A percentile compares a stretch with the other conserved stretches of the same genome.
Conservation (phyloP, 257 asterid species). For the Scutellaria minor region DNA sequence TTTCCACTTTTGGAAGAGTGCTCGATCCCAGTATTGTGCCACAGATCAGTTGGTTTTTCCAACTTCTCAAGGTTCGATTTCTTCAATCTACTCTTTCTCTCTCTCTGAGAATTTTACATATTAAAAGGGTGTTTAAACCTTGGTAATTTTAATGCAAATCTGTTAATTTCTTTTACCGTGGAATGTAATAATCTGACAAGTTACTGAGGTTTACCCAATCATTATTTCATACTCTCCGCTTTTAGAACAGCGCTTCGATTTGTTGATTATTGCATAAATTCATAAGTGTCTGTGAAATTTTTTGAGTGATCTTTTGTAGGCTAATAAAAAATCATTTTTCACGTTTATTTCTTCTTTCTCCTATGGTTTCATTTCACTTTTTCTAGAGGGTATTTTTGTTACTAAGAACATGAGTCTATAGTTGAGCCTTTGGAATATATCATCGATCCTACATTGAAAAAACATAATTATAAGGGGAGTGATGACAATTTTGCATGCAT, state of each 20-base stretch:
- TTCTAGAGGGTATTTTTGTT: conserved; percentile 13
- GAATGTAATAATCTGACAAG: too few relatives aligned
- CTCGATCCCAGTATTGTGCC: conserved; percentile 14
- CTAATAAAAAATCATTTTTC: conserved; percentile 29
- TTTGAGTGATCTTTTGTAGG: background rate
- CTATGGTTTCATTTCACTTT: conserved; percentile 24
- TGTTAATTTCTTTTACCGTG: background rate
- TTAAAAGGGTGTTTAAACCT: background rate
- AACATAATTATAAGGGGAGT: conserved; percentile 32
- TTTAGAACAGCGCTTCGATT: too few relatives aligned
- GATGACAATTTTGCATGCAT: conserved; percentile 41
- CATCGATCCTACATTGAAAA: conserved; percentile 9
- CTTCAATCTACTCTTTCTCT: conserved; percentile 2
- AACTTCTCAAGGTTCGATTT: conserved; percentile 37
- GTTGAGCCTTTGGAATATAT: conserved; percentile 18
- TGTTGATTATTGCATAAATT: too few relatives aligned
- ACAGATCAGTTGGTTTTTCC: conserved; percentile 17
- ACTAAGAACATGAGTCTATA: conserved; percentile 24
- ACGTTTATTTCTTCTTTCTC: conserved; percentile 33
- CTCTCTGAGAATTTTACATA: background rate
- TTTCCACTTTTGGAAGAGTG: conserved; percentile 12
- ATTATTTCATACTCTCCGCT: too few relatives aligned
- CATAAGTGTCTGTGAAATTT: too few relatives aligned
- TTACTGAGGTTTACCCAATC: too few relatives aligned
- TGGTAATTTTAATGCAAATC: background rate